These are phyloP conservation scores for Rostrohypoxylon terebratum DNA, from an alignment of 495 filamentous ascomycete species.

Conservation along the genomic window DNA sequence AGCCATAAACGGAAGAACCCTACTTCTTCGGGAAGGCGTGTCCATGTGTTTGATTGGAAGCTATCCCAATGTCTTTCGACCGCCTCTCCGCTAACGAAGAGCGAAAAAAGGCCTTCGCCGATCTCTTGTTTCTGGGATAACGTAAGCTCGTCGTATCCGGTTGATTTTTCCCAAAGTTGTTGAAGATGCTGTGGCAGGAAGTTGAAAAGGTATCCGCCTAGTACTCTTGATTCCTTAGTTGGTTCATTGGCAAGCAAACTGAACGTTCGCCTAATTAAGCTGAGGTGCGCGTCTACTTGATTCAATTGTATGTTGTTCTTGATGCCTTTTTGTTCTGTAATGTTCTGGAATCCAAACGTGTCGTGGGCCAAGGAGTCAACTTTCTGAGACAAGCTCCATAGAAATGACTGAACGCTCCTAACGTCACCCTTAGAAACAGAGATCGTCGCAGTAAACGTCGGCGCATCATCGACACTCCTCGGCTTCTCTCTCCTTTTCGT, in stretches of 20 bases:
- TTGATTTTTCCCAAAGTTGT: slow-evolving; percentile 22
- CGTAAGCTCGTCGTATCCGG: slow-evolving; percentile 38
- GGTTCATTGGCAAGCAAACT: slow-evolving; percentile 25
- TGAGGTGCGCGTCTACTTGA: slow-evolving; percentile 38
- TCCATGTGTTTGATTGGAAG: background rate
- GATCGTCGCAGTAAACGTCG: slow-evolving; percentile 45
- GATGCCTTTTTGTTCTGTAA: slow-evolving; percentile 12
- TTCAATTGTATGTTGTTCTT: slow-evolving; percentile 41
- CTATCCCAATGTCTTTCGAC: slow-evolving; percentile 45
- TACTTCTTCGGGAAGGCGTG: background rate
- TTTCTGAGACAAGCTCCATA: slow-evolving; percentile 36
- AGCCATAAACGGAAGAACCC: slow-evolving; percentile 19
- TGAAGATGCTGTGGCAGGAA: slow-evolving; percentile 35
- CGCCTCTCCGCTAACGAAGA: slow-evolving; percentile 38
- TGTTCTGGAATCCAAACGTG: slow-evolving; percentile 19
- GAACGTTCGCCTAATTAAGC: slow-evolving; percentile 42
- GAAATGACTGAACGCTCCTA: slow-evolving; percentile 42
- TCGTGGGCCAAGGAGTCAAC: slow-evolving; percentile 25
- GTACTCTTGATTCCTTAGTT: background rate
- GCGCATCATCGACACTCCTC: slow-evolving; percentile 35
- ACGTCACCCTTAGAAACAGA: slow-evolving; percentile 44
- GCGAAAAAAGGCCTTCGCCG: slow-evolving; percentile 37
- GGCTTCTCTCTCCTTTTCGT: slow-evolving; percentile 31
- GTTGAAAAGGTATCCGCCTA: slow-evolving; percentile 6
- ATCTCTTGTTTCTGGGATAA: slow-evolving; percentile 45